Percentiles rank a stretch among this genome's conserved stretches.
phyloP scores from a whole-genome alignment of 257 asterid genomes.

The Gentiana dahurica region DNA sequence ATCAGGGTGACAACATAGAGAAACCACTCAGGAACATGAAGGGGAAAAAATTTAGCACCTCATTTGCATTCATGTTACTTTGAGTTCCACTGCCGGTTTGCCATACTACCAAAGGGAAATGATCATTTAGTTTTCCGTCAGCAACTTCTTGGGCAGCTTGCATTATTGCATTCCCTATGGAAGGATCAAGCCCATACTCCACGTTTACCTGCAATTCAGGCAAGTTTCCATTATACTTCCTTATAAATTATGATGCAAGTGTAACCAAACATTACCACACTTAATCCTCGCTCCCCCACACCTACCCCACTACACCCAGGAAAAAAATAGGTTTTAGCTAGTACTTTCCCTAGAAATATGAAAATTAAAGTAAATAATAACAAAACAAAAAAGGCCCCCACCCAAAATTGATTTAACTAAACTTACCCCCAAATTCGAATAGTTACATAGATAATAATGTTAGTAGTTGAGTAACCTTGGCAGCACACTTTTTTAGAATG shows the following conservation, averaged over 20 bases:
- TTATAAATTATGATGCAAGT: background rate
- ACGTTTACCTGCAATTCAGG: conserved; percentile 56
- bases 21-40: too few relatives aligned
- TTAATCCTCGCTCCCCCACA: too few relatives aligned
- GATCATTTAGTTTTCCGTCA: conserved; percentile 85
- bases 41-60: conserved; percentile 31
- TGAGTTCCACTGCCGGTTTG: conserved; percentile 99
- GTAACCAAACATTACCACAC: too few relatives aligned
- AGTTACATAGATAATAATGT: background rate
- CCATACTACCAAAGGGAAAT: conserved; percentile 98
- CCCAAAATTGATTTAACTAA: too few relatives aligned
- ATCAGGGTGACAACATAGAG: too few relatives aligned
- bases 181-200: conserved; percentile 91
- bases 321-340: too few relatives aligned
- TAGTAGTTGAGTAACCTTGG: conserved; percentile 47
- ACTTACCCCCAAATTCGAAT: too few relatives aligned
- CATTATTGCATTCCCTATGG: conserved; percentile 89
- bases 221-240: conserved; percentile 1
- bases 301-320: too few relatives aligned
- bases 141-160: conserved; percentile 99
- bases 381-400: too few relatives aligned
- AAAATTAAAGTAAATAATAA: too few relatives aligned
- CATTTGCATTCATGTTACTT: conserved; percentile 99
- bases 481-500: conserved; percentile 89
- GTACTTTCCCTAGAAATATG: too few relatives aligned